Percentiles rank a stretch among this genome's conserved stretches.
Conservation (phyloP, 371 early-diverging fungal species). For the Haplosporangium sp. region DNA sequence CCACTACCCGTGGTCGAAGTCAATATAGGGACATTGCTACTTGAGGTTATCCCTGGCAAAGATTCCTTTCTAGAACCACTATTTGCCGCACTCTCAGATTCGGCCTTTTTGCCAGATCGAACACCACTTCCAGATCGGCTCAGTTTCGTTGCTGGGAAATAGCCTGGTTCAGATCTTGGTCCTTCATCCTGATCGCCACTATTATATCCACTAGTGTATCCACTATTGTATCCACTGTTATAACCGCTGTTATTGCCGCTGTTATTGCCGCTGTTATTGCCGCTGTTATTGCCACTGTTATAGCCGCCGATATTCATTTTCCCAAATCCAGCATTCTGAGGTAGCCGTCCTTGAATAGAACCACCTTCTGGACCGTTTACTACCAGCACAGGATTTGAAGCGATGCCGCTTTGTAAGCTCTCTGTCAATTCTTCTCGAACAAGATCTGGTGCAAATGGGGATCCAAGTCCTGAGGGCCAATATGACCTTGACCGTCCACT, state of each 20-base stretch:
- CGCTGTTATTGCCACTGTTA: background rate
- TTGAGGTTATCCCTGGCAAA: conserved; percentile 15
- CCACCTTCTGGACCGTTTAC: conserved; percentile 4
- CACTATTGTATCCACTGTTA: conserved; percentile 42
- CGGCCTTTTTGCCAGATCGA: conserved; percentile 14
- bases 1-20: background rate
- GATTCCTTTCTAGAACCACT: conserved; percentile 22
- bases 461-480: conserved; percentile 50
- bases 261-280: background rate
- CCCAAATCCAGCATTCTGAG: conserved; percentile 32
- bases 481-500: conserved; percentile 35
- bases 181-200: conserved; percentile 55
- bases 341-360: conserved; percentile 26
- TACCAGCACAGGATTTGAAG: background rate
- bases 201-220: conserved; percentile 42
- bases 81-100: background rate
- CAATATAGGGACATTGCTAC: conserved; percentile 1
- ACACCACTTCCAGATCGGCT: conserved; percentile 51
- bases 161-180: conserved; percentile 15
- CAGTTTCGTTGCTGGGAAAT: conserved; percentile 50
- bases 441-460: conserved; percentile 35
- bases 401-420: background rate
- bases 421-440: conserved; percentile 10
- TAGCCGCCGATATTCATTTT: background rate
- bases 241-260: conserved; percentile 34